phyloP scores from a whole-genome alignment of 1,284 basidiomycete species.

The Ustilago loliicola region DNA sequence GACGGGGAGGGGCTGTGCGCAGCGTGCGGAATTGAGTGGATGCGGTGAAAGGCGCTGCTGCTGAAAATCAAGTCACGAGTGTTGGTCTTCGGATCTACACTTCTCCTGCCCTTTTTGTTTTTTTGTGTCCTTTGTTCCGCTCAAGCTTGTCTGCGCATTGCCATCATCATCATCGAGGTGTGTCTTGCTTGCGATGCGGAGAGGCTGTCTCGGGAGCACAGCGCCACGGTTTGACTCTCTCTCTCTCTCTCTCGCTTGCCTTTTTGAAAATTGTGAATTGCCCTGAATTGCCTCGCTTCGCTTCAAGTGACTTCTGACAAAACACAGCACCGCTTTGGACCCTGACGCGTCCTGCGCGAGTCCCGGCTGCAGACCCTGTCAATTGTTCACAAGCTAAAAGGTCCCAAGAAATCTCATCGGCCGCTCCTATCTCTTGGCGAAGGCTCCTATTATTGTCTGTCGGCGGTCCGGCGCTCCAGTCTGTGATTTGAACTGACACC shows the following conservation, averaged over 20 bases:
- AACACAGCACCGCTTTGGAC: slow-evolving; percentile 20
- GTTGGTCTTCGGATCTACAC: slow-evolving; percentile 27
- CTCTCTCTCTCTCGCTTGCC: not conserved
- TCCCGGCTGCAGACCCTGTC: not conserved
- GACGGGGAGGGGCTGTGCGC: slow-evolving; percentile 15
- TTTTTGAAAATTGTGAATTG: no score
- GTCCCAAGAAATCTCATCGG: slow-evolving; percentile 14
- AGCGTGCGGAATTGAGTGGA: not conserved
- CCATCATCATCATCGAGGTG: slow-evolving; percentile 8
- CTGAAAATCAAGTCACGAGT: not conserved
- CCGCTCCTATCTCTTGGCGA: slow-evolving; percentile 32
- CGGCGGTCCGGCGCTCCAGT: not conserved
- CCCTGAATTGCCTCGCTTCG: not conserved
- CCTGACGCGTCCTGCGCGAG: slow-evolving; percentile 6
- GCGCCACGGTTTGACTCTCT: not conserved
- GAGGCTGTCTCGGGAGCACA: not conserved
- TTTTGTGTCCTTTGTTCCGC: slow-evolving; percentile 3
- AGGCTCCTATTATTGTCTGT: not conserved
- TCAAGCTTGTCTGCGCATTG: slow-evolving; percentile 11
- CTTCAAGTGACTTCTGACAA: not conserved
- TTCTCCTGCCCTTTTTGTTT: not conserved
- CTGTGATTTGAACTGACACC: not conserved
- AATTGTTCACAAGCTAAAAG: not conserved
- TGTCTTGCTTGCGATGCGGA: not conserved
- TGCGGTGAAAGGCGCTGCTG: not conserved